Percentiles rank a stretch among this genome's conserved stretches.
Conservation (phyloP, 2,329 filamentous ascomycete species). For the Hymenoscyphus occultus region DNA sequence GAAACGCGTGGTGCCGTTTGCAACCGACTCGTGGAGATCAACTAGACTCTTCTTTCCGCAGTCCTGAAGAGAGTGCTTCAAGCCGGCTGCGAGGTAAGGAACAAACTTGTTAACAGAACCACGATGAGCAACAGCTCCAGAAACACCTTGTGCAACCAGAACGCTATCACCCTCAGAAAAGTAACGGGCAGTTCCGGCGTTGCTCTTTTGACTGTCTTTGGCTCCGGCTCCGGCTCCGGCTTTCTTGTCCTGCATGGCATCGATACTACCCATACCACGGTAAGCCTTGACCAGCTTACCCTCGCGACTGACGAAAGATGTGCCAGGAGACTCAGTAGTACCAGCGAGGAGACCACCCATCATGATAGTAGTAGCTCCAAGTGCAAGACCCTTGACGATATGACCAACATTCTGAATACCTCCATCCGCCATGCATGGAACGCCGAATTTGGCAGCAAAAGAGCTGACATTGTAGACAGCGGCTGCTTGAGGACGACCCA, state of each 20-base stretch:
- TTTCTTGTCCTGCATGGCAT: slow-evolving; percentile 99
- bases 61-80: slow-evolving; percentile 97
- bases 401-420: slow-evolving; percentile 98
- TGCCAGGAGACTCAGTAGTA: slow-evolving; percentile 94
- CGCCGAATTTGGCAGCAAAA: slow-evolving; percentile 89
- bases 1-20: slow-evolving; percentile 76
- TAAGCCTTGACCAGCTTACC: slow-evolving; percentile 99
- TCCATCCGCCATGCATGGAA: slow-evolving; percentile 96
- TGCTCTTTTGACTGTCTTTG: slow-evolving; percentile 74
- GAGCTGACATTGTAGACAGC: slow-evolving; percentile 85
- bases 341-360: slow-evolving; percentile 98
- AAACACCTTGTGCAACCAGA: slow-evolving; percentile 94
- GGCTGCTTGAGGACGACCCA: slow-evolving; percentile 91
- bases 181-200: slow-evolving; percentile 95
- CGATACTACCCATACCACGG: slow-evolving; percentile 97
- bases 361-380: slow-evolving; percentile 96
- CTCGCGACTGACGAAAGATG: slow-evolving; percentile 93
- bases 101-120: slow-evolving; percentile 86
- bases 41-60: slow-evolving; percentile 79
- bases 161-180: slow-evolving; percentile 96
- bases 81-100: slow-evolving; percentile 89
- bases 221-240: slow-evolving; percentile 77
- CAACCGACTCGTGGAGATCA: slow-evolving; percentile 73
- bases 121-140: slow-evolving; percentile 75
- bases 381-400: slow-evolving; percentile 95